Evolutionary conservation across 441 rosid genomes (phyloP).

Genomic region (Bruguiera hainesii): DNA sequence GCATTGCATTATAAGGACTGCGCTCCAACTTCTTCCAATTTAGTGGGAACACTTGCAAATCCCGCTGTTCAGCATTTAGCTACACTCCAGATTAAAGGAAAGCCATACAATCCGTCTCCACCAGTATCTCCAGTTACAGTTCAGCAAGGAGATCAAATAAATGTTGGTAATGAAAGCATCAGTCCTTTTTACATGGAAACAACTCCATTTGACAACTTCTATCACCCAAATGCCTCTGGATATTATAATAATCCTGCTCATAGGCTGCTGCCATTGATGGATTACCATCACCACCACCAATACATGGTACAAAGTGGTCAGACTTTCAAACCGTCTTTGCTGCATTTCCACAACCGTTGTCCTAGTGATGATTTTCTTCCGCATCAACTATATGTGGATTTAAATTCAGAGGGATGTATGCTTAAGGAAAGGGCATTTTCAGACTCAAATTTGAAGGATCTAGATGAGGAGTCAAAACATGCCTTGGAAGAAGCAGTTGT

Average conservation of each 20-base stretch:
- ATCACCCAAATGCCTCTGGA: conserved; percentile 28
- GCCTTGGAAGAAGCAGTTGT: conserved; percentile 36
- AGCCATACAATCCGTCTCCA: conserved; percentile 39
- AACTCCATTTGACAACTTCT: conserved; percentile 31
- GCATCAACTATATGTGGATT: conserved; percentile 21
- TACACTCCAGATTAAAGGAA: conserved; percentile 30
- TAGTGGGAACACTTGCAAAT: conserved; percentile 30
- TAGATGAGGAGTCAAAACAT: conserved; percentile 34
- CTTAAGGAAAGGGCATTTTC: conserved; percentile 53
- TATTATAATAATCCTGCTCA: conserved; percentile 33
- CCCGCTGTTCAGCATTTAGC: conserved; percentile 34
- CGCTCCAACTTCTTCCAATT: conserved; percentile 34
- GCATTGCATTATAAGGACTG: conserved; percentile 45
- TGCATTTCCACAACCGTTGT: conserved; percentile 37
- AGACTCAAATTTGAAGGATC: conserved; percentile 50
- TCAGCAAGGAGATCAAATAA: conserved; percentile 33
- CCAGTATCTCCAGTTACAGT: conserved; percentile 43
- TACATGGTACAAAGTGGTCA: conserved; percentile 38
- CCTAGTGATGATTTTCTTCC: conserved; percentile 43
- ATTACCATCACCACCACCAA: conserved; percentile 35
- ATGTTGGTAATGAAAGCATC: conserved; percentile 26
- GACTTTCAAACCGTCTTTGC: conserved; percentile 28
- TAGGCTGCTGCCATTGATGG: conserved; percentile 28
- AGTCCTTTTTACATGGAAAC: conserved; percentile 27
- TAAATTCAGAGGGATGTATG: conserved; percentile 26